Conservation (phyloP, 148 eudicot species). For the Hydrangea macrophylla region DNA sequence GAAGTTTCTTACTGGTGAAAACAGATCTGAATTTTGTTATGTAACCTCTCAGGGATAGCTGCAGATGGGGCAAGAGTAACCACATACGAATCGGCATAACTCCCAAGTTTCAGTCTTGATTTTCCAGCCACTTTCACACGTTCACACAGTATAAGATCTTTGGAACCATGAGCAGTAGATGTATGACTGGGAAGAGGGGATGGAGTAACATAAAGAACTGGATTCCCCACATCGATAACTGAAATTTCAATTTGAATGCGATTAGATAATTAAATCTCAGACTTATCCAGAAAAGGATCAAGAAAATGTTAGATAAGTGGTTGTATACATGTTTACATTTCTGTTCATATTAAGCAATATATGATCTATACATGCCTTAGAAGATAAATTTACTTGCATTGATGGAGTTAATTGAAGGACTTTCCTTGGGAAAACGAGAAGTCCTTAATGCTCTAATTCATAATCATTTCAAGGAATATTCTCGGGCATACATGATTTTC, state of each 20-base stretch:
- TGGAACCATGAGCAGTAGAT: slow-evolving; percentile 36
- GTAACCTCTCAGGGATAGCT: slow-evolving; percentile 68
- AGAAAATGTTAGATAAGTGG: not conserved
- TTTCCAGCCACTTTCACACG: slow-evolving; percentile 61
- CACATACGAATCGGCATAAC: slow-evolving; percentile 58
- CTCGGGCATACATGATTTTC: too few relatives aligned
- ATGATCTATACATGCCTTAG: not conserved
- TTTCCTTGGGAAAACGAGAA: too few relatives aligned
- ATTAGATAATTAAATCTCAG: not conserved
- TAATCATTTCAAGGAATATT: too few relatives aligned
- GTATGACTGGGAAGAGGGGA: slow-evolving; percentile 29
- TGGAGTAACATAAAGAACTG: slow-evolving; percentile 52
- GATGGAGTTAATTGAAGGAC: not conserved
- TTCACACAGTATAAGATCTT: slow-evolving; percentile 55
- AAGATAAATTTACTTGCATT: not conserved
- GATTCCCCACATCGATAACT: slow-evolving; percentile 65
- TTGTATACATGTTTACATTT: not conserved
- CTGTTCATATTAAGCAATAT: not conserved
- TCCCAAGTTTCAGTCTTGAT: slow-evolving; percentile 67
- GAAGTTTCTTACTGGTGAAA: slow-evolving; percentile 58
- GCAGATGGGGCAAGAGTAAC: slow-evolving; percentile 73
- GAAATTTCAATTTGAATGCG: slow-evolving; percentile 19
- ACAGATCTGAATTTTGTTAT: slow-evolving; percentile 73
- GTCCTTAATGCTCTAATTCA: too few relatives aligned
- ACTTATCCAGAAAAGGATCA: not conserved